Base-by-base conservation (phyloP, 495 filamentous ascomycete genomes). In the Neurospora tetrasperma region DNA sequence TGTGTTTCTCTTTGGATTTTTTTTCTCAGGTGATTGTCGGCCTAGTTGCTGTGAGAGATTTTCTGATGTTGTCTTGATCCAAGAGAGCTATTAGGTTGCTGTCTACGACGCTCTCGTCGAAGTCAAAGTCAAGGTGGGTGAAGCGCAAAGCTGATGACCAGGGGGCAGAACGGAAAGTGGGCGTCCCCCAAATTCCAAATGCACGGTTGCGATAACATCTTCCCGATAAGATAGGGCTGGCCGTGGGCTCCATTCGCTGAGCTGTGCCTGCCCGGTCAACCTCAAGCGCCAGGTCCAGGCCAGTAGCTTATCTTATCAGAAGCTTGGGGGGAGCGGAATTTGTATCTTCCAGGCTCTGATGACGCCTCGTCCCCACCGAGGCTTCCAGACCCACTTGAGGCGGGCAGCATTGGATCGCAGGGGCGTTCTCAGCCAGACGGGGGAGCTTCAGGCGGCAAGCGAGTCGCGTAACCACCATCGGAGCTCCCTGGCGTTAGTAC, bases 401-500 rank as follows among this genome's bases (percentile, higher is more conserved):
- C 27, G 27, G 54, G 54, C 54, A 35, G 39, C 43, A 38, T 6
- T 38, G 35, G 35, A 35, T 71, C 41, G 70, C n/a, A 54, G 42
- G 70, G 70, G 70, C 20, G 12, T 16, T 31, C 31, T 39, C 69
- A 70, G 39, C 54, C 54, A 66, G 54, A 66, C 54, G 54, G 54
- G 20, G 39, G 54, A 66, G 72, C 72, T 73, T 71, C 74, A 82
- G 81, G 81, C 81, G 80, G 80, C 81, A 79, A 81, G 73, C 77
- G 78, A 75, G 79, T 83, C 82, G 80, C 82, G 82, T 82, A 82
- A 82, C 79, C 75, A 74, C 68, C 59, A 48, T 38, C 35, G 54
- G 54, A 66, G 54, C 54, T 66, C 54, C 54, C 54, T 66, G 54
- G 54, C 14, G 27, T 66, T 18, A 66, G 54, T 27, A 66, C 54